These are phyloP conservation scores for Silene uniflora DNA, from an alignment of 148 eudicot genomes.

Conservation along the genomic window DNA sequence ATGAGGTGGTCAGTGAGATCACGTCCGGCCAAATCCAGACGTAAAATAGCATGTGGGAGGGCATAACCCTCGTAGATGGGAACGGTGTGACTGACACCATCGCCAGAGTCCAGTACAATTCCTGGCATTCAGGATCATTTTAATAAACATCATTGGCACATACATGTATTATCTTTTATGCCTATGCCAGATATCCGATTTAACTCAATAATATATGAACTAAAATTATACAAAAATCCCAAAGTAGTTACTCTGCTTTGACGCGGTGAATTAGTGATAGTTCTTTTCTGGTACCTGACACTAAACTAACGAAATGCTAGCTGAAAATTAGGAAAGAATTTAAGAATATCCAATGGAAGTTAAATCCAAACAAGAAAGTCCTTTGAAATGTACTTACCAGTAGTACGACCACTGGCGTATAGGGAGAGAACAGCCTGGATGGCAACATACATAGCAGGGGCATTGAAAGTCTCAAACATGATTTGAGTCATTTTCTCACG, in stretches of 20 bases:
- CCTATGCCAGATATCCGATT: background rate
- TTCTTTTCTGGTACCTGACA: background rate
- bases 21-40: conserved; percentile 62
- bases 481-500: conserved; percentile 54
- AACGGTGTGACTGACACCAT: conserved; percentile 56
- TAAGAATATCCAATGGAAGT: background rate
- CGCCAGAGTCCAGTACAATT: conserved; percentile 54
- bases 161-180: too few relatives aligned
- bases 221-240: background rate
- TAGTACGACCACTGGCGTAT: conserved; percentile 50
- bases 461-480: conserved; percentile 48
- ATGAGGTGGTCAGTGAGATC: conserved; percentile 56
- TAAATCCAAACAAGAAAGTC: background rate
- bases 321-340: background rate
- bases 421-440: conserved; percentile 48
- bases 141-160: background rate
- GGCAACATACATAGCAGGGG: conserved; percentile 49
- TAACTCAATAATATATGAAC: background rate
- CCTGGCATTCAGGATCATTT: conserved; percentile 26
- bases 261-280: background rate
- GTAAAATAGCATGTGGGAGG: conserved; percentile 50
- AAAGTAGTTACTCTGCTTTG: background rate
- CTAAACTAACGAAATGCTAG: background rate
- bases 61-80: conserved; percentile 51
- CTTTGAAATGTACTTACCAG: conserved; percentile 29